Percentiles rank a stretch among this genome's conserved stretches.
phyloP scores from a whole-genome alignment of 768 basidiomycete genomes.

The Rhodosporidiobolus odoratus region DNA sequence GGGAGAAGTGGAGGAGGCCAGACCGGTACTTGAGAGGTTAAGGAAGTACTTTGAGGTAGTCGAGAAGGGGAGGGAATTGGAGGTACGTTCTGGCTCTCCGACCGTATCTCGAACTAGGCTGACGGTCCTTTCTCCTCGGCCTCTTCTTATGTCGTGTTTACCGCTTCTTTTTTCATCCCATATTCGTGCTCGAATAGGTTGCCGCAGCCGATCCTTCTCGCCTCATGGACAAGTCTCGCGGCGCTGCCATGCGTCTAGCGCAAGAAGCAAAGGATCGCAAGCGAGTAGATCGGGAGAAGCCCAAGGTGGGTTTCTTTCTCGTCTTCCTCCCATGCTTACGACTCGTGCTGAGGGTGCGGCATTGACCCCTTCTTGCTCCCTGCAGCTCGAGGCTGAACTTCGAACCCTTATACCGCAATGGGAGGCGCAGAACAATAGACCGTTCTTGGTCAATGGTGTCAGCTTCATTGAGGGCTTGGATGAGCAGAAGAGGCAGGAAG shows the following conservation, averaged over 20 bases:
- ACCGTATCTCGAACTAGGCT: too few species aligned
- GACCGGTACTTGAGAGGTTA: constrained; percentile 65
- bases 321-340: not conserved
- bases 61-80: constrained; percentile 81
- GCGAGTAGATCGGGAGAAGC: constrained; percentile 84
- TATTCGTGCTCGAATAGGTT: constrained; percentile 45
- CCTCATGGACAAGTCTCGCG: constrained; percentile 66
- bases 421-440: constrained; percentile 68
- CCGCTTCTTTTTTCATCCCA: not conserved
- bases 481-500: constrained; percentile 60
- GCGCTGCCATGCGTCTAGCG: constrained; percentile 67
- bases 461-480: constrained; percentile 72
- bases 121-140: not conserved
- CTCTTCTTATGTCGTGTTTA: not conserved
- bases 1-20: constrained; percentile 76
- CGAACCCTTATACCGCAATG: constrained; percentile 70
- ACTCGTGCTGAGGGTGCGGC: too few species aligned
- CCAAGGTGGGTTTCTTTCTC: constrained; percentile 58
- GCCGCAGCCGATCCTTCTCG: constrained; percentile 75
- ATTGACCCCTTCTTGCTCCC: not conserved
- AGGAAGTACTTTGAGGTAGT: constrained; percentile 87
- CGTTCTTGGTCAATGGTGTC: constrained; percentile 79
- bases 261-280: constrained; percentile 98
- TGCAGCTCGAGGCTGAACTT: constrained; percentile 81
- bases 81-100: constrained; percentile 44